Conservation (phyloP, 208 protist genomes). For the Trypanosomatidae sp. region DNA sequence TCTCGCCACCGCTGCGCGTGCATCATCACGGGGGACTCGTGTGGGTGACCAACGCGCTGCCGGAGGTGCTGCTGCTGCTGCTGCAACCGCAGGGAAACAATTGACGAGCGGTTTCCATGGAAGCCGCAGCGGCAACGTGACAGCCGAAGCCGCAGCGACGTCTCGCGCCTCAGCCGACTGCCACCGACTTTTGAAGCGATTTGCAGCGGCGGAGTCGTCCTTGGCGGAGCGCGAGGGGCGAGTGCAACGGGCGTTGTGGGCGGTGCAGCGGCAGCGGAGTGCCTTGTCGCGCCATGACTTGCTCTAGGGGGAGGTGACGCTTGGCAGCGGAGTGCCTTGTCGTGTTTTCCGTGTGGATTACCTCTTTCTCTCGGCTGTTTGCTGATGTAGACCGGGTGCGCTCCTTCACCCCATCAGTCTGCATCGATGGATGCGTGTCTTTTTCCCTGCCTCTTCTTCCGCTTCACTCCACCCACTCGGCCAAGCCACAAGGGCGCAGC, state of each 20-base stretch:
- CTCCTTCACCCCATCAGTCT: background rate
- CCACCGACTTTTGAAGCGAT: slow-evolving; percentile 20
- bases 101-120: background rate
- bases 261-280: slow-evolving; percentile 14
- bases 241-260: slow-evolving; percentile 27
- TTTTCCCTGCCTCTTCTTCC: background rate
- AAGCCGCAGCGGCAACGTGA: background rate
- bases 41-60: background rate
- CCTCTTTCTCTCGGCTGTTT: background rate
- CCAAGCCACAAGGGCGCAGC: background rate
- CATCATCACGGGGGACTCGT: background rate
- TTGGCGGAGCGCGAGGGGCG: slow-evolving; percentile 34
- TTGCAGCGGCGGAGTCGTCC: slow-evolving; percentile 30
- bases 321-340: background rate
- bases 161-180: slow-evolving; percentile 10
- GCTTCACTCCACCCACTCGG: background rate
- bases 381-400: background rate
- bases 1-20: background rate
- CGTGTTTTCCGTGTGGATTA: background rate
- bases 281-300: slow-evolving; percentile 38
- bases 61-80: background rate
- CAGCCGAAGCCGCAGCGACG: background rate
- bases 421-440: background rate
- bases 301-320: slow-evolving; percentile 11
- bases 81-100: background rate